Evolutionary conservation across 2,329 filamentous ascomycete species (phyloP), one percentile per base, ranked within the genome.

Genomic region (Scedosporium boydii): DNA sequence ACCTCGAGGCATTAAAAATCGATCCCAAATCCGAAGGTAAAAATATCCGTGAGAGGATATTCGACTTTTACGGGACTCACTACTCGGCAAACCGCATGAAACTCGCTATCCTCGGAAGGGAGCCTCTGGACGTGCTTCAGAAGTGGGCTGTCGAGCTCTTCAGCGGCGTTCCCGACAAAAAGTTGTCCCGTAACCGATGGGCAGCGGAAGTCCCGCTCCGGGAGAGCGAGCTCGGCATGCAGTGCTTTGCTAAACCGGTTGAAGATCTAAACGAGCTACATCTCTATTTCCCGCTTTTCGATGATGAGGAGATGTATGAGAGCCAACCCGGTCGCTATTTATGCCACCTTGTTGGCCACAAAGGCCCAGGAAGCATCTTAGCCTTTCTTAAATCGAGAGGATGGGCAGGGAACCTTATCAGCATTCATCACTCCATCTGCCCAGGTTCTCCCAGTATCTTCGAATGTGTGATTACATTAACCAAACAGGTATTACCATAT

Each of bases 81-180:
- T 97, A 97, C 75, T 96, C 93, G 1, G 90, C 93, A 63, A 97
- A 97, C 71, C 83, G 87, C 46, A 96, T 96, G 90, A 96, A 96
- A 79, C 79, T 97, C 59, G 91, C 93, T 46, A 86, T 96, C 4
- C 76, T 97, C 23, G 93, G 93, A 0, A 84, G 88, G 59, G 93
- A 97, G 73, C 80, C 86, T 5, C 79, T 97, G 63, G 90, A 96
- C 68, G 84, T 91, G n/a, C 78, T 96, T 62, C 88, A 97, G 73
- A 78, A 82, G 62, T 97, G 92, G 93, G 89, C 90, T 0, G 82
- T 85, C 3, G 90, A 96, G 68, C 79, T 96, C 64, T 97, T 96
- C 73, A 87, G 90, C 0, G 84, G 82, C 62, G 86, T 96, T 21
- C 84, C 85, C 63, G 93, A 97, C 77, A 93, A 96, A 76, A 79